These are phyloP conservation scores for Rubia occidens DNA, from an alignment of 305 asterid genomes.

Conservation along the genomic window DNA sequence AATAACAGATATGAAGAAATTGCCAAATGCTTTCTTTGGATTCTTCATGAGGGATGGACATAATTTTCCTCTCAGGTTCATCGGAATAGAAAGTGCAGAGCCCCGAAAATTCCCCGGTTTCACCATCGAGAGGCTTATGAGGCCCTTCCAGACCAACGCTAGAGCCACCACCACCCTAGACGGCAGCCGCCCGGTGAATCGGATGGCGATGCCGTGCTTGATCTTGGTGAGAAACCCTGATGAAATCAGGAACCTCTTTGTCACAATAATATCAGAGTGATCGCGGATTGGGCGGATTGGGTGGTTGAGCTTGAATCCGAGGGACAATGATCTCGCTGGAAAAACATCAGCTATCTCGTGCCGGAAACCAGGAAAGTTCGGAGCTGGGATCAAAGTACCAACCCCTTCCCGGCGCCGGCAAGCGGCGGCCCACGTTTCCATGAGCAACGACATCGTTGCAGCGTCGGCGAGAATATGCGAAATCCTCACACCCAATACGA, in stretches of 20 bases:
- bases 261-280: background rate
- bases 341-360: conserved; percentile 1
- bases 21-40: background rate
- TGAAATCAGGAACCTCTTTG: conserved; percentile 1
- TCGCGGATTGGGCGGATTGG: background rate
- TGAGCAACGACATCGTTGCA: background rate
- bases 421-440: conserved; percentile 3
- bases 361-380: background rate
- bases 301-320: background rate
- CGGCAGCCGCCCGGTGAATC: background rate
- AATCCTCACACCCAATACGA: background rate
- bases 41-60: background rate
- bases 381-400: background rate
- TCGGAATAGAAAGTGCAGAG: conserved; percentile 1
- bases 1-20: background rate
- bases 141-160: conserved; percentile 2
- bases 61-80: background rate
- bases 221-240: background rate
- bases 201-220: background rate
- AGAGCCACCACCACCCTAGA: background rate
- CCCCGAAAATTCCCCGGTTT: background rate
- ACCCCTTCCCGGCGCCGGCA: background rate
- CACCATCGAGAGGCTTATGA: background rate
- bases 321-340: background rate
- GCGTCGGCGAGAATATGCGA: conserved; percentile 8